Percentiles rank a stretch among this genome's conserved stretches.
phyloP scores from a whole-genome alignment of 768 basidiomycete species.

The Suillus ampliporus region DNA sequence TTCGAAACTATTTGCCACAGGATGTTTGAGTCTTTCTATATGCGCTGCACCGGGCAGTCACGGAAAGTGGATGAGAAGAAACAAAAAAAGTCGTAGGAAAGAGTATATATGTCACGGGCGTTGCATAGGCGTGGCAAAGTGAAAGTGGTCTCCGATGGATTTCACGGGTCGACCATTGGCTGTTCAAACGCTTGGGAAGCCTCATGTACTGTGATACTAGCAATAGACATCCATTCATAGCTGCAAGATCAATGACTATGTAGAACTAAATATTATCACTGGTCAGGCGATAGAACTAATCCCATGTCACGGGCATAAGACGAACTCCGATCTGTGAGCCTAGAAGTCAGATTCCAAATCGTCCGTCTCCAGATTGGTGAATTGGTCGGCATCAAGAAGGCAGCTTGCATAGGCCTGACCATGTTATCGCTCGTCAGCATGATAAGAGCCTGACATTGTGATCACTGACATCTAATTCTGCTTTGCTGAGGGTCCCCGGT shows the following conservation, averaged over 20 bases:
- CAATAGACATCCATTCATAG: background rate
- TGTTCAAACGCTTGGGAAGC: background rate
- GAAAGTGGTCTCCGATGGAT: background rate
- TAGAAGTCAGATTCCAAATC: conserved; percentile 36
- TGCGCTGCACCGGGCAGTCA: background rate
- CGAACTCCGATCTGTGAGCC: conserved; percentile 10
- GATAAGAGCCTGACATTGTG: no score
- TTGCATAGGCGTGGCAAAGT: background rate
- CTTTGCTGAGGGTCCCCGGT: conserved; percentile 9
- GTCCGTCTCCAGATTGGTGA: conserved; percentile 35
- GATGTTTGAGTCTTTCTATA: background rate
- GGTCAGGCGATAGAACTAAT: background rate
- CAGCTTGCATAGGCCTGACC: conserved; percentile 41
- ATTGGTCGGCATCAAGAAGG: conserved; percentile 42
- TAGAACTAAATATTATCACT: background rate
- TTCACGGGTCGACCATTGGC: background rate
- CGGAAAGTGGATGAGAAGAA: background rate
- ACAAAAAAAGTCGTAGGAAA: background rate
- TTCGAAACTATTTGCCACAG: background rate
- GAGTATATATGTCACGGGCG: background rate
- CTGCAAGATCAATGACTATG: background rate
- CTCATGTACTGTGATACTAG: background rate
- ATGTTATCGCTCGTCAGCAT: background rate
- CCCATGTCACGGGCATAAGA: background rate
- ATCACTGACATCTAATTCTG: conserved; percentile 30